phyloP scores from a whole-genome alignment of 2,329 filamentous ascomycete genomes.

The Talaromyces pinophilus region DNA sequence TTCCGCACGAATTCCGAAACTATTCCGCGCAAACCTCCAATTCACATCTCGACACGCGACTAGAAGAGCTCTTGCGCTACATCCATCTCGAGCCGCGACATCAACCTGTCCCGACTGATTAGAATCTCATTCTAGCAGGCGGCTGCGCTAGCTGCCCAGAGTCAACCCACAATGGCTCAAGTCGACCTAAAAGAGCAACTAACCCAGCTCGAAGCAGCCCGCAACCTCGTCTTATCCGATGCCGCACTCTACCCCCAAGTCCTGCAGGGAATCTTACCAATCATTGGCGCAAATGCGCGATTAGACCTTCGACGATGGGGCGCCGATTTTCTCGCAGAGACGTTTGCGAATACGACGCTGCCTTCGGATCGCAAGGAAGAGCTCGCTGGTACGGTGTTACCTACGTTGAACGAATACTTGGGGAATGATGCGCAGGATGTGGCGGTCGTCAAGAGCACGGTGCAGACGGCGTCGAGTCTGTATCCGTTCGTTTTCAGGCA shows the following conservation, averaged over 20 bases:
- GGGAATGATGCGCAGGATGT: slow-evolving; percentile 74
- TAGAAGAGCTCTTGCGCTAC: background rate
- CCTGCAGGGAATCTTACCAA: slow-evolving; percentile 87
- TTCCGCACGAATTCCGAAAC: background rate
- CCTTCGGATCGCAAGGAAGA: slow-evolving; percentile 75
- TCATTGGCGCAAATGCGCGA: slow-evolving; percentile 72
- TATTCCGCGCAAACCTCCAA: background rate
- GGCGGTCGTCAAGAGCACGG: slow-evolving; percentile 78
- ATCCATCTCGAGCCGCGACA: background rate
- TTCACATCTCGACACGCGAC: slow-evolving; percentile 13
- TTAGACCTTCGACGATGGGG: slow-evolving; percentile 93
- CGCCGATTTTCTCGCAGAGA: slow-evolving; percentile 91
- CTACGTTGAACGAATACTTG: slow-evolving; percentile 70
- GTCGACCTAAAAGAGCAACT: slow-evolving; percentile 71
- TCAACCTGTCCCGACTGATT: background rate
- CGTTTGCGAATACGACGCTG: slow-evolving; percentile 88
- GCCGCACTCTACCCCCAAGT: slow-evolving; percentile 88
- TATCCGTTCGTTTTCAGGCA: slow-evolving; percentile 90
- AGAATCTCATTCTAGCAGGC: background rate
- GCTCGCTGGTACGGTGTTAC: slow-evolving; percentile 73
- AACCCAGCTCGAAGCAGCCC: slow-evolving; percentile 83
- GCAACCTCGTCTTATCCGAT: slow-evolving; percentile 84
- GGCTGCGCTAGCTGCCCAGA: background rate
- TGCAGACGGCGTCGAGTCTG: slow-evolving; percentile 87
- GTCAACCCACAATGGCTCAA: slow-evolving; percentile 53